A percentile compares a stretch with the other conserved stretches of the same genome.
Conservation (phyloP, 176 grass and related monocot genomes). For the Paspalum vaginatum region DNA sequence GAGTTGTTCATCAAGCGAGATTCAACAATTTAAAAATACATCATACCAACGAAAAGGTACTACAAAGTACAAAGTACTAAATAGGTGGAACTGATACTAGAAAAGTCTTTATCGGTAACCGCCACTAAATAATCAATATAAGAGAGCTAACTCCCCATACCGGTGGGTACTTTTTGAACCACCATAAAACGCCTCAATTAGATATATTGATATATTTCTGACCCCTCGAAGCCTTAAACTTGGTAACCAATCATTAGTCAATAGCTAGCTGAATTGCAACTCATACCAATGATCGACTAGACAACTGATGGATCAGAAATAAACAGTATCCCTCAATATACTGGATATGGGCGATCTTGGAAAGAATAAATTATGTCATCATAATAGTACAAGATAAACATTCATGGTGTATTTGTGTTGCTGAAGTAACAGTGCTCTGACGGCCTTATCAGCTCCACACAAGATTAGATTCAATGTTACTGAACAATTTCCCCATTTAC, state of each 20-base stretch:
- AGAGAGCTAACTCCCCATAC: too few relatives aligned
- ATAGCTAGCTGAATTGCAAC: background rate
- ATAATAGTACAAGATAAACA: constrained; percentile 40
- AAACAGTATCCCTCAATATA: background rate
- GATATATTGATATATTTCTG: too few relatives aligned
- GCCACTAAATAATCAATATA: too few relatives aligned
- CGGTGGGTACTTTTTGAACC: too few relatives aligned
- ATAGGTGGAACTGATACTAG: too few relatives aligned
- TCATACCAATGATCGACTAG: background rate
- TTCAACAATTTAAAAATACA: too few relatives aligned
- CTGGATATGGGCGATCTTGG: constrained; percentile 1
- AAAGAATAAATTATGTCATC: background rate
- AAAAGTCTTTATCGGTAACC: too few relatives aligned
- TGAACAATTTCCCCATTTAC: background rate
- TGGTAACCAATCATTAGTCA: background rate
- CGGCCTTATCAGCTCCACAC: constrained; percentile 3
- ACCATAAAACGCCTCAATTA: too few relatives aligned
- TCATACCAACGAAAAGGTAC: too few relatives aligned
- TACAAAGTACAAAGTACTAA: too few relatives aligned
- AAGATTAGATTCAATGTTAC: background rate
- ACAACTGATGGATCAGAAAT: background rate
- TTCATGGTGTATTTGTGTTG: background rate
- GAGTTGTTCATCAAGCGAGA: too few relatives aligned
- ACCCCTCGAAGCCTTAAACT: background rate
- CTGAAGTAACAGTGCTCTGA: constrained; percentile 18